Base-by-base conservation (phyloP, 2,329 filamentous ascomycete species). In the Ophiostoma quercus region DNA sequence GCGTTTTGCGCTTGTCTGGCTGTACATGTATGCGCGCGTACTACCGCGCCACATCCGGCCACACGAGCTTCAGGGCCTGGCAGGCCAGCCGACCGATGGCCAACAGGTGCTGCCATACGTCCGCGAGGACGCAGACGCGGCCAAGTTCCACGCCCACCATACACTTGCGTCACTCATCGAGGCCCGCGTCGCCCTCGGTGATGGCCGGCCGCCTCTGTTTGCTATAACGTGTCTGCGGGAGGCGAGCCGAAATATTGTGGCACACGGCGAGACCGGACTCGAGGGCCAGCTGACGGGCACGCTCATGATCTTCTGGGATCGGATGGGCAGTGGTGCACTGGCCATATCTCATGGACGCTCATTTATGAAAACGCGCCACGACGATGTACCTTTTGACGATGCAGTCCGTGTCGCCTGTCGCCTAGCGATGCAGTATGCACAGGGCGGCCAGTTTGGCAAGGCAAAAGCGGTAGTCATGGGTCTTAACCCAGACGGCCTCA, bases 1-100 rank as follows among this genome's bases (percentile, higher is more conserved):
- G 70, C 98, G 97, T 78, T 98, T 96, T 79, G 92, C 93, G 41
- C 86, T 99, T 72, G 96, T 93, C 76, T 99, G 95, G 95, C 84
- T 98, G 2, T 96, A 96, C 76, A 92, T 97, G 76, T 96, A 97
- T 75, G 91, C 90, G 19, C 92, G 73, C 67, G 92, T 75, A 16
- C 69, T 69, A 51, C 73, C 73, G 25, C 70, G 90, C n/a, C 92
- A 72, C 68, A 92, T 76, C 22, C 73, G 73, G 7, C 71, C 73
- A 7, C 72, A 71, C 62, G 68, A 73, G 68, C 72, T 74, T 22
- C 73, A 73, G 63, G 73, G 73, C 8, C 69, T 74, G 19, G 71
- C 69, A 6, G 73, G 73, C 47, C 69, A 66, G 54, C 67, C 70
- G n/a, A 63, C 69, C 12, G 73, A 74, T 68, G 68, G 71, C 67